Evolutionary conservation across 2,329 filamentous ascomycete genomes (phyloP).

Genomic region (Verticillium longisporum): DNA sequence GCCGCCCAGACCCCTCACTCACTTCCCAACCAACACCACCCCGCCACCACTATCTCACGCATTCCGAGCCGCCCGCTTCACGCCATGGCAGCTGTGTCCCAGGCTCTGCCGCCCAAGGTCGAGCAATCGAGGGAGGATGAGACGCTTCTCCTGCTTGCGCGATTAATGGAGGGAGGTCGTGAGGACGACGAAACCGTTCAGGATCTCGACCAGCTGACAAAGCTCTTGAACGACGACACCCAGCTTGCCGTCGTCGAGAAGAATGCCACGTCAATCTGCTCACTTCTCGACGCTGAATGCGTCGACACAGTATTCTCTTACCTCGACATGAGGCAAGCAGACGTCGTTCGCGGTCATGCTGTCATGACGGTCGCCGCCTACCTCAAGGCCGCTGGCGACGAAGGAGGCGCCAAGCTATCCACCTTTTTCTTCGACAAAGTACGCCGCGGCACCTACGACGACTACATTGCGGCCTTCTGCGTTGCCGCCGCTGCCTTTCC

Average conservation of each 20-base stretch:
- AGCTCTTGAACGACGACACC: slow-evolving; percentile 50
- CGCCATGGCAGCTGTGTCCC: slow-evolving; percentile 26
- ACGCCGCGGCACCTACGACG: slow-evolving; percentile 71
- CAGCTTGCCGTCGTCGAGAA: slow-evolving; percentile 28
- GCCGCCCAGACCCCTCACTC: slow-evolving; percentile 5
- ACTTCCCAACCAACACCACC: not conserved
- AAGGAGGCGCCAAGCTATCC: slow-evolving; percentile 62
- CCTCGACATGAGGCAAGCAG: slow-evolving; percentile 74
- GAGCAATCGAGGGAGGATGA: slow-evolving; percentile 46
- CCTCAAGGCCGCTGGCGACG: slow-evolving; percentile 67
- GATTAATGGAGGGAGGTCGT: slow-evolving; percentile 83
- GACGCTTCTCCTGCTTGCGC: slow-evolving; percentile 73
- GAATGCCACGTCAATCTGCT: slow-evolving; percentile 41
- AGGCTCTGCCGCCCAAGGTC: slow-evolving; percentile 20
- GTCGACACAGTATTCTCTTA: slow-evolving; percentile 82
- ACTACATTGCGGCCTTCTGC: slow-evolving; percentile 87
- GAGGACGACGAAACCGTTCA: slow-evolving; percentile 67
- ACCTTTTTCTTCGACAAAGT: slow-evolving; percentile 70
- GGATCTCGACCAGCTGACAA: slow-evolving; percentile 52
- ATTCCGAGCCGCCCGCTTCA: not conserved
- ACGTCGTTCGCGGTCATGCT: slow-evolving; percentile 71
- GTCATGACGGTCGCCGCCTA: slow-evolving; percentile 78
- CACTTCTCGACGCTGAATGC: slow-evolving; percentile 64
- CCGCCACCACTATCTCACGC: slow-evolving; percentile 3
- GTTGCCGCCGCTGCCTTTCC: slow-evolving; percentile 87